Percentiles rank a stretch among this genome's conserved stretches.
phyloP scores from a whole-genome alignment of 2,329 filamentous ascomycete species.

The Coniella vitis region DNA sequence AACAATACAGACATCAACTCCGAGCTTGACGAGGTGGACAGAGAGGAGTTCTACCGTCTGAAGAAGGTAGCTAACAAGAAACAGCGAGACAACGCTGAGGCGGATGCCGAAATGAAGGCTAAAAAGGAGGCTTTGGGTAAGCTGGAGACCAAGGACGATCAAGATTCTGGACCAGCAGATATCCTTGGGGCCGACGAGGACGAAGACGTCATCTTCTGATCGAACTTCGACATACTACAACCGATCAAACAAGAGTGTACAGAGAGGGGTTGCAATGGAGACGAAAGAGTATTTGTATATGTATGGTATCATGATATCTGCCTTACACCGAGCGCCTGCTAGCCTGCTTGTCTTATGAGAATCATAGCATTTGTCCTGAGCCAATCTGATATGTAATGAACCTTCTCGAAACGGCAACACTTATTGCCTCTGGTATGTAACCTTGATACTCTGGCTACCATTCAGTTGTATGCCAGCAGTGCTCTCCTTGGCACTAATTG shows the following conservation, averaged over 20 bases:
- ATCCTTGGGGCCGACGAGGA: constrained; percentile 71
- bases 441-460: constrained; percentile 74
- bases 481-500: constrained; percentile 89
- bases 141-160: constrained; percentile 31
- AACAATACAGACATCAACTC: constrained; percentile 78
- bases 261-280: constrained; percentile 6
- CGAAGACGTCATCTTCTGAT: constrained; percentile 78
- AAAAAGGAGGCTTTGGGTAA: constrained; percentile 51
- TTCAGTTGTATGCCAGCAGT: constrained; percentile 79
- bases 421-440: constrained; percentile 91
- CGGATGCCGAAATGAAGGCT: constrained; percentile 69
- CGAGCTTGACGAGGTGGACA: constrained; percentile 91
- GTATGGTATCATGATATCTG: constrained; percentile 19
- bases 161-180: constrained; percentile 48
- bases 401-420: not conserved
- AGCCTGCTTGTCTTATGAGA: constrained; percentile 7
- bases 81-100: constrained; percentile 65
- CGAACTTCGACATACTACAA: not conserved
- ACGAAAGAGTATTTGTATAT: constrained; percentile 9
- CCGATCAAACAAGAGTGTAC: not conserved
- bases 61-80: constrained; percentile 93
- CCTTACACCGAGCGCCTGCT: constrained; percentile 7
- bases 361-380: not conserved
- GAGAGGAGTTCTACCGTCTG: constrained; percentile 95
- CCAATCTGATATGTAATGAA: not conserved